Base-by-base conservation (phyloP, 345 rosid species). In the Moricandia moricandioides region DNA sequence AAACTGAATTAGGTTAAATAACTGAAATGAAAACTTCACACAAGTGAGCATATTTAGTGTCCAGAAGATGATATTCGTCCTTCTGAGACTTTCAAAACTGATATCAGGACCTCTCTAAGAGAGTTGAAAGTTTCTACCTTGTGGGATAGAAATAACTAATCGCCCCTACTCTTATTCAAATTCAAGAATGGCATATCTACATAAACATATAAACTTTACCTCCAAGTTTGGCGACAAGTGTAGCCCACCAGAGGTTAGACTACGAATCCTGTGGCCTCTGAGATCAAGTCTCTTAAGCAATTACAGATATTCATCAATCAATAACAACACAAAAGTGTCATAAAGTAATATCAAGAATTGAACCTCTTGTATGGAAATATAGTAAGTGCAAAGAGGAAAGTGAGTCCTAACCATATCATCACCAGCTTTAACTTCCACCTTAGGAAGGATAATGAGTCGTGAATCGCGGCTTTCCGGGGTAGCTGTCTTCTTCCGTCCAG, bases 211-310 rank as follows among this genome's bases (percentile, higher is more conserved):
- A 55, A 27, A 40, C 13, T 68, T 78, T 86, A 94, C 98, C 97
- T 94, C 98, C 17, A 94, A 84, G 86, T 81, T 90, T 78, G 93
- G 85, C 18, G 92, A 86, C 82, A 94, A 83, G 75, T 91, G 91
- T 83, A 94, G 76, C 61, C 93, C 97, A 75, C 84, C 67, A 16
- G 95, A 87, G 80, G 83, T 85, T 71, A 94, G 92, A 79, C 86
- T 87, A 61, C 89, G 90, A 75, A 91, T 85, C 80, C 89, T 86
- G 76, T 94, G 98, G 66, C 98, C 98, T 84, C 98, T 90, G 69
- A 88, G 95, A 78, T 94, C 98, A 91, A 94, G 72, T 72, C 98
- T 91, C 98, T 94, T 82, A 69, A 73, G 64, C 70, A 65, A 78
- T 60, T 67, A 67, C 55, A 72, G 65, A 73, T 13, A 66, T 59